Base-by-base conservation (phyloP, 768 basidiomycete genomes). In the Megacollybia marginata region DNA sequence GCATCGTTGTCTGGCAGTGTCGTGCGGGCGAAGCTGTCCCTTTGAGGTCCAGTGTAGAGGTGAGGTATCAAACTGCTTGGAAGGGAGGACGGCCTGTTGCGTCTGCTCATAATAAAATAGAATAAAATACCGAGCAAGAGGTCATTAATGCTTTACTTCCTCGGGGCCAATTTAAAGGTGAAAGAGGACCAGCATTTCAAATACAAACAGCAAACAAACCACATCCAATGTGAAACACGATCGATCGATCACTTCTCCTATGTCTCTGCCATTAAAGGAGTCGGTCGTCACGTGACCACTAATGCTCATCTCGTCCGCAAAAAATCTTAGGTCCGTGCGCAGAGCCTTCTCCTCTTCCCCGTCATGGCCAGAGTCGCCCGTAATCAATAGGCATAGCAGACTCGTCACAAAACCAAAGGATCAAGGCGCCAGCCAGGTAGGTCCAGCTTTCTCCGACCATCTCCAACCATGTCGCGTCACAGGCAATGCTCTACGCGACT, bases 401-500 rank as follows among this genome's bases (percentile, higher is more conserved):
- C 73, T 75, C 32, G 78, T 98, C 59, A 98, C 96, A 9, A 82
- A 86, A 62, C 85, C 91, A 28, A 99, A 98, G 66, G 83, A 84
- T 59, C 95, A 99, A 65, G 95, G 91, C 33, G 95, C 94, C 32
- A 92, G 89, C 63, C 94, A 97, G 81, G 89, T 83, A 56, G 19
- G 60, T 34, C 33, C 31, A 10, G 16, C 13, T 53, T 0, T 44
- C 13, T 10, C 13, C 44, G 5, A 5, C 18, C 5, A 44, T 13
- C 5, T 16, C 5, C 3, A 16, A 4, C n/a, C 23, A 13, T 13
- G 2, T 12, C n/a, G 44, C 16, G 28, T 48, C 40, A 55, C 34
- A 59, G 90, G 96, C 96, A 33, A 98, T 99, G 96, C 72, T 99
- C 45, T 99, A 93, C 68, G 96, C 93, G n/a, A 99, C 96, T 1